These are phyloP conservation scores for Trichoderma reesei DNA, from an alignment of 495 filamentous ascomycete genomes.

Conservation along the genomic window DNA sequence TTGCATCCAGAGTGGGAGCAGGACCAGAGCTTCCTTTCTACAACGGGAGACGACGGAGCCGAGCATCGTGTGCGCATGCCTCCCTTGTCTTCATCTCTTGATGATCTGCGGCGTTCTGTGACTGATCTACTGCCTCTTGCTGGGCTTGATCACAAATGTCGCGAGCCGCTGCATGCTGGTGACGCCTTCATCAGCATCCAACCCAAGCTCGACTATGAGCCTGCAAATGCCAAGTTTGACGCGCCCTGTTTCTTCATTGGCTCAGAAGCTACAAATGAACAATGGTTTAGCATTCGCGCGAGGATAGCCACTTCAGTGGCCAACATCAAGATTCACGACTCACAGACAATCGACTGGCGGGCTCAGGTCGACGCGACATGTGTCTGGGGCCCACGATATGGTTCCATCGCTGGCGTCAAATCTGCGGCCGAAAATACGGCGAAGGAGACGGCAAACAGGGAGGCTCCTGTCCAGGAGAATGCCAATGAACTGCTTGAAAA, in stretches of 20 bases:
- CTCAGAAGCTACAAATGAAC: neutral
- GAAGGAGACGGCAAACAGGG: neutral
- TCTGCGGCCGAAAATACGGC: neutral
- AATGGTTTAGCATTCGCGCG: conserved; percentile 7
- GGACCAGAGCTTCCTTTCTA: neutral
- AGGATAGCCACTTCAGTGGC: neutral
- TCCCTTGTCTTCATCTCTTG: neutral
- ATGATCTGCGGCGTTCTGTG: neutral
- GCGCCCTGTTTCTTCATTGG: neutral
- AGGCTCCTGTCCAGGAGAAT: neutral
- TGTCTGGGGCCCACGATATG: conserved; percentile 6
- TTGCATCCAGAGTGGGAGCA: neutral
- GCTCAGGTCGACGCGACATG: neutral
- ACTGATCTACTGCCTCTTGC: neutral
- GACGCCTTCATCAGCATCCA: neutral
- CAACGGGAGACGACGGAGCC: neutral
- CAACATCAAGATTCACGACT: neutral
- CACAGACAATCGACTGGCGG: neutral
- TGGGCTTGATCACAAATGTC: neutral
- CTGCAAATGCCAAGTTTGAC: neutral
- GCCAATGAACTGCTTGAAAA: neutral
- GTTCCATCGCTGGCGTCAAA: neutral
- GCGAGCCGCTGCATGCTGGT: neutral
- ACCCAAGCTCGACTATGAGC: neutral
- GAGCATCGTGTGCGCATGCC: neutral